Conservation (phyloP, 2,329 filamentous ascomycete species). For the Xylariaceae sp. region DNA sequence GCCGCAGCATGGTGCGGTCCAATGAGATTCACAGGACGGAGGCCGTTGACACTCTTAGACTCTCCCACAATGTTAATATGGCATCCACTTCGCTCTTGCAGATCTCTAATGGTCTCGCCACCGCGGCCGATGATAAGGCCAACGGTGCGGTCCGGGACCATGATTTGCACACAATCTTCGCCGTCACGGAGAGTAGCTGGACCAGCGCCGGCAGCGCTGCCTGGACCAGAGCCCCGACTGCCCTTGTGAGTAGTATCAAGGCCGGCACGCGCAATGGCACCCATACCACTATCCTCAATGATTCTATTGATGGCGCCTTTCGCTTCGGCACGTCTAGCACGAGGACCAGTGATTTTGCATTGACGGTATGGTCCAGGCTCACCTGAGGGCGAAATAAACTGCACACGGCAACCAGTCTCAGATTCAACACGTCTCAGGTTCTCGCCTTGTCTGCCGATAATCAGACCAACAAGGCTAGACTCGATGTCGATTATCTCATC, state of each 20-base stretch:
- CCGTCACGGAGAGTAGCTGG: constrained; percentile 61
- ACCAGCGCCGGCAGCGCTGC: constrained; percentile 24
- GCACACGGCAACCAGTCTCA: constrained; percentile 76
- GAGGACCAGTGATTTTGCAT: constrained; percentile 77
- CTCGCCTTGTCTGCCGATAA: constrained; percentile 86
- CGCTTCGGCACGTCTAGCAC: constrained; percentile 67
- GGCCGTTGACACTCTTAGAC: constrained; percentile 84
- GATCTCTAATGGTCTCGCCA: constrained; percentile 85
- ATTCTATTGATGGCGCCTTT: constrained; percentile 81
- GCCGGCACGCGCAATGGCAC: constrained; percentile 43
- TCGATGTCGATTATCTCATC: constrained; percentile 82
- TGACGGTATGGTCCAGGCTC: constrained; percentile 67
- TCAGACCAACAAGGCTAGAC: constrained; percentile 78
- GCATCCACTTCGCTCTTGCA: constrained; percentile 88
- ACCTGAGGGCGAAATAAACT: constrained; percentile 76
- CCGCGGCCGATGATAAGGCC: constrained; percentile 91
- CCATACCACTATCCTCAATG: constrained; percentile 76
- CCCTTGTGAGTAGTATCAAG: constrained; percentile 39
- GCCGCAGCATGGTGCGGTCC: constrained; percentile 69
- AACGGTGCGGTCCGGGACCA: constrained; percentile 90
- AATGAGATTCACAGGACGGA: constrained; percentile 86
- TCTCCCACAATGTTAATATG: constrained; percentile 94
- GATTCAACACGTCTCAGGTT: constrained; percentile 80
- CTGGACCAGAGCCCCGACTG: constrained; percentile 24
- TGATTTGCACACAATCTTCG: constrained; percentile 84